A percentile compares a stretch with the other conserved stretches of the same genome.
Conservation (phyloP, 2,329 filamentous ascomycete genomes). For the Chalaropsis thielavioides region DNA sequence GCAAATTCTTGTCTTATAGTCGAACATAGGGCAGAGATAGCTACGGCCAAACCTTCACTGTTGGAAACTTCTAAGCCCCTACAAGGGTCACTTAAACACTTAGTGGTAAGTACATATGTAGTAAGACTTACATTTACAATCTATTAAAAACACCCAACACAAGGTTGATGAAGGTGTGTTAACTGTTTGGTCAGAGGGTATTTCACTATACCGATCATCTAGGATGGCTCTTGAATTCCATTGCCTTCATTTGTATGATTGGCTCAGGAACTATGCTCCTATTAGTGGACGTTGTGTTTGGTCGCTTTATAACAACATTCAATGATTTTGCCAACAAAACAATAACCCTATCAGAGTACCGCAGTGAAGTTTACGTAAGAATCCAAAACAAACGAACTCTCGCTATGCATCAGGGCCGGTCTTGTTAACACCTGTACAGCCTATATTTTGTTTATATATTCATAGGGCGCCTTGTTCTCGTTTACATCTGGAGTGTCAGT, state of each 20-base stretch:
- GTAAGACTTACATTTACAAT: background rate
- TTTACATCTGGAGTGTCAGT: slow-evolving; percentile 39
- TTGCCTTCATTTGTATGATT: slow-evolving; percentile 27
- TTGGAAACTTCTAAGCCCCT: background rate
- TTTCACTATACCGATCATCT: slow-evolving; percentile 28
- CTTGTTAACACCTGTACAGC: background rate
- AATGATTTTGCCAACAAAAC: slow-evolving; percentile 38
- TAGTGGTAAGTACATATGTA: background rate
- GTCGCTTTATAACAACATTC: slow-evolving; percentile 39
- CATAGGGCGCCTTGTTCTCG: slow-evolving; percentile 38
- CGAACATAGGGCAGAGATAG: too few species aligned
- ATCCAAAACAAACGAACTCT: background rate
- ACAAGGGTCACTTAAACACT: background rate
- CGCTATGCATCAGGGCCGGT: background rate
- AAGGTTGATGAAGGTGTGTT: background rate
- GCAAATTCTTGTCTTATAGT: too few species aligned
- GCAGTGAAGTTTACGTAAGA: slow-evolving; percentile 31
- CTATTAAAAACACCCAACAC: background rate
- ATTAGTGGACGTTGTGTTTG: slow-evolving; percentile 46
- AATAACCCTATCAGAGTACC: slow-evolving; percentile 33
- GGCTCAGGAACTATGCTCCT: slow-evolving; percentile 30
- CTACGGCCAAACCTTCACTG: background rate
- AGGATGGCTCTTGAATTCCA: slow-evolving; percentile 27
- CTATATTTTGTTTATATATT: slow-evolving; percentile 46
- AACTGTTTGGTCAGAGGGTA: slow-evolving; percentile 23